These are phyloP conservation scores for Myriosclerotinia curreyana DNA, from an alignment of 2,329 filamentous ascomycete genomes.

Conservation along the genomic window DNA sequence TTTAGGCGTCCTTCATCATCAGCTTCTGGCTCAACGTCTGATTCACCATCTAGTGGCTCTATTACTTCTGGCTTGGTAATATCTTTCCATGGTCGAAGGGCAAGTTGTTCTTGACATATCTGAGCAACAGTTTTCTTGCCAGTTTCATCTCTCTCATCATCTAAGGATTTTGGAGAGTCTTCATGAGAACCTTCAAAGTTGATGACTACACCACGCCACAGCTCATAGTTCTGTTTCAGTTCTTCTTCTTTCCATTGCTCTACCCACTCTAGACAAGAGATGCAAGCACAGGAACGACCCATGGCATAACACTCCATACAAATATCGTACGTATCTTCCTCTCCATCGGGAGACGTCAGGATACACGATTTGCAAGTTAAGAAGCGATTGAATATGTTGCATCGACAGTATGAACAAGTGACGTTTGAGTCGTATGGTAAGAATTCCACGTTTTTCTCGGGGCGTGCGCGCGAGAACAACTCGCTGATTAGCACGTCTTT, in stretches of 20 bases:
- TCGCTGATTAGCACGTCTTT: conserved; percentile 79
- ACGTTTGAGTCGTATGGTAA: conserved; percentile 85
- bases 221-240: conserved; percentile 72
- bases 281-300: conserved; percentile 87
- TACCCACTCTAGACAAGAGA: conserved; percentile 83
- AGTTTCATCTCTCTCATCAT: conserved; percentile 63
- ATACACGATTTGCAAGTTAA: conserved; percentile 86
- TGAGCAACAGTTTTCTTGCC: conserved; percentile 81
- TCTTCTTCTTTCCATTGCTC: conserved; percentile 89
- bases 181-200: conserved; percentile 67
- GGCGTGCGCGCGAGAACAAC: conserved; percentile 66
- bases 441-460: conserved; percentile 68
- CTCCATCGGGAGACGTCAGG: conserved; percentile 61
- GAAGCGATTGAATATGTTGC: conserved; percentile 97
- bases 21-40: conserved; percentile 54
- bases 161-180: conserved; percentile 67
- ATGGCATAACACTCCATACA: conserved; percentile 99
- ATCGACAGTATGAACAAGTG: conserved; percentile 91
- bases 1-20: conserved; percentile 61
- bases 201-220: conserved; percentile 77
- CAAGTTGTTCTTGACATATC: conserved; percentile 88
- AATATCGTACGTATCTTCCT: conserved; percentile 86
- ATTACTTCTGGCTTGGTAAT: conserved; percentile 48
- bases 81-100: conserved; percentile 76
- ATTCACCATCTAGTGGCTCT: conserved; percentile 41